A percentile compares a stretch with the other conserved stretches of the same genome.
phyloP scores from a whole-genome alignment of 805 yeast genomes.

The Candida ascalaphidarum region DNA sequence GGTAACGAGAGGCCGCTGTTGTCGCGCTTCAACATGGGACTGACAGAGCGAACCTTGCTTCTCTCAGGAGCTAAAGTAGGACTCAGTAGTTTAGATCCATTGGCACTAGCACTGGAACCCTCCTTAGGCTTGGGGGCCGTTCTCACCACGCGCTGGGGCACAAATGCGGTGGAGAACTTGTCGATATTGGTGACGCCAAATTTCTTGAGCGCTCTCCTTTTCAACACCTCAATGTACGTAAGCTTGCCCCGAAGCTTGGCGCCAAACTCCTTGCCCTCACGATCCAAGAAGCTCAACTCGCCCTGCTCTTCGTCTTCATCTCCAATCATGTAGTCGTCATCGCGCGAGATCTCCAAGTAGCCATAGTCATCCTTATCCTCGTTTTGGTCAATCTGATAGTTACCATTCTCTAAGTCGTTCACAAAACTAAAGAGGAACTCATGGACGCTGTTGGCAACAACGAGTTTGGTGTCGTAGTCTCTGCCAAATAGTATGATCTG shows the following conservation, averaged over 20 bases:
- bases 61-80: not conserved
- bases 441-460: slow-evolving; percentile 17
- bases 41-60: slow-evolving; percentile 12
- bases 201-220: slow-evolving; percentile 31
- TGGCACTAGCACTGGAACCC: slow-evolving; percentile 1
- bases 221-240: slow-evolving; percentile 34
- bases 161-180: slow-evolving; percentile 26
- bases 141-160: slow-evolving; percentile 19
- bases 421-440: slow-evolving; percentile 32
- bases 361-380: slow-evolving; percentile 27
- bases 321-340: slow-evolving; percentile 34
- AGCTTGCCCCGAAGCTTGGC: slow-evolving; percentile 17
- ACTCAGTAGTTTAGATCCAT: not conserved
- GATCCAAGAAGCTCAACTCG: slow-evolving; percentile 30
- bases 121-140: slow-evolving; percentile 2
- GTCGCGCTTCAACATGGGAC: slow-evolving; percentile 19
- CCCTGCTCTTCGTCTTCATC: slow-evolving; percentile 39
- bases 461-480: slow-evolving; percentile 11
- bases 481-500: slow-evolving; percentile 12
- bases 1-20: slow-evolving; percentile 20
- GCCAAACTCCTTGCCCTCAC: slow-evolving; percentile 27
- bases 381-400: slow-evolving; percentile 25
- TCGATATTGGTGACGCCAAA: slow-evolving; percentile 28
- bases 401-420: slow-evolving; percentile 33
- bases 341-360: slow-evolving; percentile 26